Conservation (phyloP, 2,329 filamentous ascomycete species). For the Paraphaeosphaeria minitans region DNA sequence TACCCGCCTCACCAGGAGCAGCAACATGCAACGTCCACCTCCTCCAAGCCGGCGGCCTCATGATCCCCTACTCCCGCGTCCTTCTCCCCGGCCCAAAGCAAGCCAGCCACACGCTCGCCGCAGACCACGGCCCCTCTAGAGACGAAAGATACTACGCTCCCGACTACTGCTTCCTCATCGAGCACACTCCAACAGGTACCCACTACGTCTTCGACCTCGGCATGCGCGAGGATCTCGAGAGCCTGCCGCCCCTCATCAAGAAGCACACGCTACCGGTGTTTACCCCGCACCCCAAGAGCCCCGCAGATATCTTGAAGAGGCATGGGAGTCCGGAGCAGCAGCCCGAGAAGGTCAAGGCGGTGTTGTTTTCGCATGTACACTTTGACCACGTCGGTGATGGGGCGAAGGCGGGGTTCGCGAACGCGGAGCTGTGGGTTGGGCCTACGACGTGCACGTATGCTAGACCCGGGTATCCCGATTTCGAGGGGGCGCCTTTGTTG, state of each 20-base stretch:
- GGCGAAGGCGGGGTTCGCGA: conserved; percentile 40
- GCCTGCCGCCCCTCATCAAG: conserved; percentile 48
- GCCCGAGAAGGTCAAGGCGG: conserved; percentile 48
- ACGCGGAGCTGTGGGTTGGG: conserved; percentile 49
- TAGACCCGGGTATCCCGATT: conserved; percentile 35
- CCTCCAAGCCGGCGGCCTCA: conserved; percentile 48
- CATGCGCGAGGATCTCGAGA: conserved; percentile 53
- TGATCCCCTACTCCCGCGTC: conserved; percentile 54
- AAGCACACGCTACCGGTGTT: conserved; percentile 49
- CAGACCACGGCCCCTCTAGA: conserved; percentile 33
- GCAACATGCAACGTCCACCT: conserved; percentile 39
- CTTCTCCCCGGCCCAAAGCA: conserved; percentile 52
- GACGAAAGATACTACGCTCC: conserved; percentile 29
- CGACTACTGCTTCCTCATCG: conserved; percentile 40
- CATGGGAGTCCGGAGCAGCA: conserved; percentile 35
- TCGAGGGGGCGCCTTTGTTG: conserved; percentile 37
- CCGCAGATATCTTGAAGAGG: conserved; percentile 34
- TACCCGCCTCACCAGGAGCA: conserved; percentile 24
- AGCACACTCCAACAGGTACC: conserved; percentile 36
- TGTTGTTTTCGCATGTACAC: conserved; percentile 49
- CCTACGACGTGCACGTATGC: conserved; percentile 40
- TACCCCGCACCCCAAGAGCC: conserved; percentile 41
- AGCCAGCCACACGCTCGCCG: conserved; percentile 47
- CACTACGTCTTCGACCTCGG: conserved; percentile 61
- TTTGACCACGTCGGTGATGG: conserved; percentile 51